phyloP scores from a whole-genome alignment of 2,329 filamentous ascomycete species.

The Clonostachys byssicola region DNA sequence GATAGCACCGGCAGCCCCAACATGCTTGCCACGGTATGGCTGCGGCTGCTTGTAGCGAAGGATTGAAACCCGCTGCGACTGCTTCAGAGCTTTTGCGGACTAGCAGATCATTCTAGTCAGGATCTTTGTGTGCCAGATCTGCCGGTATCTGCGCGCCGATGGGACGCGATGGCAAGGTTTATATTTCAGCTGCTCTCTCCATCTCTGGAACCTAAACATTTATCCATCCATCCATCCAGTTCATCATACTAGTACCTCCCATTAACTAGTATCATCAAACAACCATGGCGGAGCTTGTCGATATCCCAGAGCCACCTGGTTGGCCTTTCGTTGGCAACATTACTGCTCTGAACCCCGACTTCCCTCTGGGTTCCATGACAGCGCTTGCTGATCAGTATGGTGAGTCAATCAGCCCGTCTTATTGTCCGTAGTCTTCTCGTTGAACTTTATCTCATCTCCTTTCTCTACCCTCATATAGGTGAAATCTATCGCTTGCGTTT shows the following conservation, averaged over 20 bases:
- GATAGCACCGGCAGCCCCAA: no score
- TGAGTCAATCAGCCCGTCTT: constrained; percentile 17
- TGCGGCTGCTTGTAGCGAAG: no score
- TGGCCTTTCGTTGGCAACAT: constrained; percentile 63
- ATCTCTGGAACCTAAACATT: no score
- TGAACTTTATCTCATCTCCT: neutral
- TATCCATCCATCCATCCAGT: no score
- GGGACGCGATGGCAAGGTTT: no score
- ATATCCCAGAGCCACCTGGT: constrained; percentile 57
- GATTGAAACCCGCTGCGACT: no score
- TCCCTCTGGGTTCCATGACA: constrained; percentile 47
- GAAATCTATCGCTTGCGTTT: constrained; percentile 10
- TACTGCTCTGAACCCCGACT: constrained; percentile 50
- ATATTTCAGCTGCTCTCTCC: no score
- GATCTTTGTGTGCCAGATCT: no score
- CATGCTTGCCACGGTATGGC: no score
- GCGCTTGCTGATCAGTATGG: constrained; percentile 59
- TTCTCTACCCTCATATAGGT: constrained; percentile 22
- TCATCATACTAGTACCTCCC: neutral
- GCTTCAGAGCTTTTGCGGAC: no score
- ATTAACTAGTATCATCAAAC: neutral
- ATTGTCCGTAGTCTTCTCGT: neutral
- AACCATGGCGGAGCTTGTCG: constrained; percentile 15
- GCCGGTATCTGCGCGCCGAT: no score
- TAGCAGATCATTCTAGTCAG: no score